Conservation (phyloP, 768 basidiomycete genomes). For the Ramaria sp. region DNA sequence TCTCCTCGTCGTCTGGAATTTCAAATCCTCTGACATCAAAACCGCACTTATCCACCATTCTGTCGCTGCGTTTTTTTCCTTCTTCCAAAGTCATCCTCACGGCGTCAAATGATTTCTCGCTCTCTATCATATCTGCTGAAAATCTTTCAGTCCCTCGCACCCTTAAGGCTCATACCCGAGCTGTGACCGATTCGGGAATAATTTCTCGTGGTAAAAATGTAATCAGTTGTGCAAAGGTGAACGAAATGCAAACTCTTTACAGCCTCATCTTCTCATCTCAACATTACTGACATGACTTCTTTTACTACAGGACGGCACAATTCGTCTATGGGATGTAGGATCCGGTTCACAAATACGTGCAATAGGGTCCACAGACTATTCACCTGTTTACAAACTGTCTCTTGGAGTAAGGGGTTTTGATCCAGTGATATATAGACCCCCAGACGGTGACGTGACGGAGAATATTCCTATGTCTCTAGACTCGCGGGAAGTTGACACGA, state of each 20-base stretch:
- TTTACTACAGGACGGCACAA: slow-evolving; percentile 39
- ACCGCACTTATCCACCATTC: slow-evolving; percentile 44
- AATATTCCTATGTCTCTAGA: slow-evolving; percentile 12
- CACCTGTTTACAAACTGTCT: slow-evolving; percentile 35
- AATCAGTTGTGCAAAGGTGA: slow-evolving; percentile 44
- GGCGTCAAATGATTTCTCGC: slow-evolving; percentile 53
- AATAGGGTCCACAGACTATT: slow-evolving; percentile 27
- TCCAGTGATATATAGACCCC: slow-evolving; percentile 14
- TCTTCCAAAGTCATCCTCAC: slow-evolving; percentile 64
- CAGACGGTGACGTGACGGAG: slow-evolving; percentile 14
- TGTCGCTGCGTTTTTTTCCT: slow-evolving; percentile 54
- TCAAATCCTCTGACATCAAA: slow-evolving; percentile 21
- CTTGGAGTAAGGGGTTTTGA: slow-evolving; percentile 28
- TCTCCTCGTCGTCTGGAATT: slow-evolving; percentile 31
- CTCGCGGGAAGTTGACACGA: slow-evolving; percentile 34
- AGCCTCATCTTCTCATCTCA: not conserved
- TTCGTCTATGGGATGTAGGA: slow-evolving; percentile 67
- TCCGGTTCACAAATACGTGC: slow-evolving; percentile 37
- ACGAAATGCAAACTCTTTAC: not conserved
- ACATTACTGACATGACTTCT: not conserved
- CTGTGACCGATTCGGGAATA: slow-evolving; percentile 54
- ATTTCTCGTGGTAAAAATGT: slow-evolving; percentile 57
- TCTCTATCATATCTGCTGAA: slow-evolving; percentile 54
- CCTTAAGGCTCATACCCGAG: slow-evolving; percentile 54
- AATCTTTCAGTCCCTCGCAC: slow-evolving; percentile 38